phyloP scores from a whole-genome alignment of 495 filamentous ascomycete genomes.

The Penicillium maclennaniae region DNA sequence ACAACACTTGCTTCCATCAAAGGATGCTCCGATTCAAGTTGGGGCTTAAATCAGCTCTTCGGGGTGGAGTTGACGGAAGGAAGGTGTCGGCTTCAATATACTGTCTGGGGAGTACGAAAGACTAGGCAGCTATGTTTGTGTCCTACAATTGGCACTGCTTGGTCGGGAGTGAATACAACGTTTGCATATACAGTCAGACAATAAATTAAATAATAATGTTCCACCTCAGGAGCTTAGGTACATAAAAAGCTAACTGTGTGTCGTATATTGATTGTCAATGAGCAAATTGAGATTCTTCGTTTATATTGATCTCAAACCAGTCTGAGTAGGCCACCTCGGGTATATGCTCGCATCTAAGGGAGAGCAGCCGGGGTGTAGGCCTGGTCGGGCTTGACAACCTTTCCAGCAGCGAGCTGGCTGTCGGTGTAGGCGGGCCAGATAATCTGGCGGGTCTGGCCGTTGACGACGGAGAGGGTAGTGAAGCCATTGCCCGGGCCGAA shows the following conservation, averaged over 20 bases:
- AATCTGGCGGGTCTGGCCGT: slow-evolving; percentile 38
- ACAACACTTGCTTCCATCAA: too few relatives aligned
- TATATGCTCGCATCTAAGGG: slow-evolving; percentile 9
- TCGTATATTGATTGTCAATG: background rate
- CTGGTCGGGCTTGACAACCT: slow-evolving; percentile 50
- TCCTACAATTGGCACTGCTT: background rate
- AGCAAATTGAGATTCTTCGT: background rate
- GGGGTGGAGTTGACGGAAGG: too few relatives aligned
- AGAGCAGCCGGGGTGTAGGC: slow-evolving; percentile 47
- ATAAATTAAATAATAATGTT: background rate
- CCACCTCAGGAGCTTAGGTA: background rate
- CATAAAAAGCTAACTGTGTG: background rate
- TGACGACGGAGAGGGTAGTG: slow-evolving; percentile 48
- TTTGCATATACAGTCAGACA: background rate
- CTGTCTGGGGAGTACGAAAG: too few relatives aligned
- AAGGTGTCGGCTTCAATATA: too few relatives aligned
- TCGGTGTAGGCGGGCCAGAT: slow-evolving; percentile 50
- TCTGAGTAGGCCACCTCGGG: background rate
- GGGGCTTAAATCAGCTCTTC: too few relatives aligned
- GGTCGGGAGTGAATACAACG: background rate
- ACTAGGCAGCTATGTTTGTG: too few relatives aligned
- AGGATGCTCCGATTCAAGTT: too few relatives aligned
- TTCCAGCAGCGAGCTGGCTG: slow-evolving; percentile 39
- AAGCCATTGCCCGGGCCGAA: slow-evolving; percentile 52
- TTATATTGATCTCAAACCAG: background rate